Evolutionary conservation across 78 protist species (phyloP).

Genomic region (Blattamonas nauphoetae): DNA sequence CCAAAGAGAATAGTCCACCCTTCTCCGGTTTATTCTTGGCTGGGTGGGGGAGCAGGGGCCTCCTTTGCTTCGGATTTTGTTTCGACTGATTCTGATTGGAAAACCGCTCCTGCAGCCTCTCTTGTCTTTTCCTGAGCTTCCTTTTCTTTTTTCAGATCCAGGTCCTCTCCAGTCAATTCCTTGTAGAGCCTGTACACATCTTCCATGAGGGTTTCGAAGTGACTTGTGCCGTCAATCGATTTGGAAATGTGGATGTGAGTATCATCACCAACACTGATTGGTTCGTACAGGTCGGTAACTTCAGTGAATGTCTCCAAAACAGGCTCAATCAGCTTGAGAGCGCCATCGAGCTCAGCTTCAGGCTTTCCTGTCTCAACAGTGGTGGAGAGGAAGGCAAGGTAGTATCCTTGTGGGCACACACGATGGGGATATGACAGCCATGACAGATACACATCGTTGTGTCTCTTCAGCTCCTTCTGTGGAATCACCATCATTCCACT

Average conservation of each 20-base stretch:
- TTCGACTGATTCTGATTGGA: too few species aligned
- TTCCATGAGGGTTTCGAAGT: slow-evolving; percentile 66
- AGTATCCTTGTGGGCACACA: slow-evolving; percentile 79
- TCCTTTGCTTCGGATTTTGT: too few species aligned
- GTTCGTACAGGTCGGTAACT: slow-evolving; percentile 12
- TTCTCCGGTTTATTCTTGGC: too few species aligned
- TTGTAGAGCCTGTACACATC: slow-evolving; percentile 64
- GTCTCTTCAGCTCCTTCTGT: slow-evolving; percentile 48
- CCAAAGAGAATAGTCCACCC: too few species aligned
- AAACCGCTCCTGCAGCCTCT: not conserved
- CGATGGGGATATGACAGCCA: slow-evolving; percentile 57
- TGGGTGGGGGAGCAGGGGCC: too few species aligned
- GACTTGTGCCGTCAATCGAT: slow-evolving; percentile 72
- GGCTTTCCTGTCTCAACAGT: slow-evolving; percentile 73
- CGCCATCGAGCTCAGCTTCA: slow-evolving; percentile 75
- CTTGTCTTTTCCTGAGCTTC: not conserved
- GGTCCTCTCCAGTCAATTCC: slow-evolving; percentile 46
- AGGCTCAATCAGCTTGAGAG: slow-evolving; percentile 62
- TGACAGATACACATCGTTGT: slow-evolving; percentile 81
- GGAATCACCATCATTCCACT: slow-evolving; percentile 80
- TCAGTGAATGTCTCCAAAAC: slow-evolving; percentile 46
- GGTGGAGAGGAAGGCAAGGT: slow-evolving; percentile 72
- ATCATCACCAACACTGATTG: not conserved
- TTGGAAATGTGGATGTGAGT: slow-evolving; percentile 36
- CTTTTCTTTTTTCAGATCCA: not conserved